phyloP scores from a whole-genome alignment of 2,329 filamentous ascomycete genomes.

The Fusarium oxysporum region DNA sequence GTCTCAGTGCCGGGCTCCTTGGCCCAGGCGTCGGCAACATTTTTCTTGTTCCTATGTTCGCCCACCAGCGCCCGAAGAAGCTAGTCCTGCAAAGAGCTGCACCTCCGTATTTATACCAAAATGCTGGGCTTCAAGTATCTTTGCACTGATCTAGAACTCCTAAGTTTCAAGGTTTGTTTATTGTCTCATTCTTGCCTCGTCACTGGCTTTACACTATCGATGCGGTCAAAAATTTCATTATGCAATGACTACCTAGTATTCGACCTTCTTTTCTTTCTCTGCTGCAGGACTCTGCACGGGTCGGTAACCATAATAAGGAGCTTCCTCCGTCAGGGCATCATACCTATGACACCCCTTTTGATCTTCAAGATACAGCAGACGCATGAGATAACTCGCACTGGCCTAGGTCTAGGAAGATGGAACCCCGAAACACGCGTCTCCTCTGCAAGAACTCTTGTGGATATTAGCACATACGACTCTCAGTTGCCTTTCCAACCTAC shows the following conservation, averaged over 20 bases:
- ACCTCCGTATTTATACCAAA: neutral
- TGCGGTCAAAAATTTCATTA: neutral
- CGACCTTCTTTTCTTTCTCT: neutral
- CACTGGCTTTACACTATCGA: too few species aligned
- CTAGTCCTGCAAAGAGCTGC: neutral
- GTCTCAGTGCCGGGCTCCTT: neutral
- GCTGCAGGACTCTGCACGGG: neutral
- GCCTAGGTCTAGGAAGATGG: neutral
- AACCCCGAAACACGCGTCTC: neutral
- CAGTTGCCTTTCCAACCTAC: neutral
- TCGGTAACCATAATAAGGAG: neutral
- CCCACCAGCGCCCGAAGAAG: neutral
- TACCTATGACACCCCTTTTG: neutral
- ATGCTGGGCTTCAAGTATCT: neutral
- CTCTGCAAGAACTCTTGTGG: neutral
- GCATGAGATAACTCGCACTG: neutral
- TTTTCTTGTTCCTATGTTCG: neutral
- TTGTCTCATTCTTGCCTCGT: too few species aligned
- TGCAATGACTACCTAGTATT: neutral
- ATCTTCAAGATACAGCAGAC: neutral
- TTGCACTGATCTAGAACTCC: neutral
- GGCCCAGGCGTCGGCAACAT: neutral
- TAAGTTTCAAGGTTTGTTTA: neutral
- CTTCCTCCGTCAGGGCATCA: neutral
- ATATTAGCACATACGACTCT: neutral